Percentiles rank a stretch among this genome's conserved stretches.
Conservation (phyloP, 306 rosid species). For the Betula pendula region DNA sequence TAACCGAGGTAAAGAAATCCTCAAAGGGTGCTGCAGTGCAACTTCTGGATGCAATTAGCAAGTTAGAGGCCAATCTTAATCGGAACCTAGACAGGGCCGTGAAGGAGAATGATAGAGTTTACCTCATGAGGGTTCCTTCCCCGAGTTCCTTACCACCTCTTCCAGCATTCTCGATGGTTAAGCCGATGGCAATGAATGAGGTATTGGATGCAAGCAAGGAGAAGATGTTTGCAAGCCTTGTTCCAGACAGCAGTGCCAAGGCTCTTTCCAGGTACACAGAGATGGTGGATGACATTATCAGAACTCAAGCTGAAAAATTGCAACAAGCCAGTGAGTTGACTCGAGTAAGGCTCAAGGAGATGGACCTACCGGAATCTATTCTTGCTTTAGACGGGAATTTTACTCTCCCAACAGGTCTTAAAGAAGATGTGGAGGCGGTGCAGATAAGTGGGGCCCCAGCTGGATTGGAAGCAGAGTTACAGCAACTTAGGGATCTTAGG, state of each 20-base stretch:
- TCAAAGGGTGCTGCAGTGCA: conserved; percentile 83
- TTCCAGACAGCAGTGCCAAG: conserved; percentile 91
- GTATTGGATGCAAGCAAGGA: conserved; percentile 93
- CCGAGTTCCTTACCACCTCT: conserved; percentile 67
- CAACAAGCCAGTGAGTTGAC: conserved; percentile 98
- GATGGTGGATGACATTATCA: conserved; percentile 87
- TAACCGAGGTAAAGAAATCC: conserved; percentile 68
- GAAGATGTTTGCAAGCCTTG: conserved; percentile 91
- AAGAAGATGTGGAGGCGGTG: conserved; percentile 98
- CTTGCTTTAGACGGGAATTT: conserved; percentile 95
- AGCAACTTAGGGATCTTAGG: conserved; percentile 88
- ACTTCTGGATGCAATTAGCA: conserved; percentile 78
- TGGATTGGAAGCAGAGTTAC: conserved; percentile 90
- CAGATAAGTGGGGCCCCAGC: conserved; percentile 94
- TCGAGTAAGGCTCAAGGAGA: conserved; percentile 92
- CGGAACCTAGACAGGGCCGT: conserved; percentile 90
- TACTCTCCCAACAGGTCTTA: conserved; percentile 65
- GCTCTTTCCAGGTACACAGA: conserved; percentile 97
- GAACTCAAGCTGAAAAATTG: conserved; percentile 91
- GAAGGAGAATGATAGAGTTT: conserved; percentile 97
- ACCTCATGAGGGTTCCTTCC: conserved; percentile 93
- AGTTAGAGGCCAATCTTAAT: conserved; percentile 75
- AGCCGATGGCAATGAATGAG: conserved; percentile 83
- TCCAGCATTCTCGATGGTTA: conserved; percentile 86
- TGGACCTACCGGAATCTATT: conserved; percentile 96